These are phyloP conservation scores for Cercophora samala DNA, from an alignment of 495 filamentous ascomycete genomes.

Conservation along the genomic window DNA sequence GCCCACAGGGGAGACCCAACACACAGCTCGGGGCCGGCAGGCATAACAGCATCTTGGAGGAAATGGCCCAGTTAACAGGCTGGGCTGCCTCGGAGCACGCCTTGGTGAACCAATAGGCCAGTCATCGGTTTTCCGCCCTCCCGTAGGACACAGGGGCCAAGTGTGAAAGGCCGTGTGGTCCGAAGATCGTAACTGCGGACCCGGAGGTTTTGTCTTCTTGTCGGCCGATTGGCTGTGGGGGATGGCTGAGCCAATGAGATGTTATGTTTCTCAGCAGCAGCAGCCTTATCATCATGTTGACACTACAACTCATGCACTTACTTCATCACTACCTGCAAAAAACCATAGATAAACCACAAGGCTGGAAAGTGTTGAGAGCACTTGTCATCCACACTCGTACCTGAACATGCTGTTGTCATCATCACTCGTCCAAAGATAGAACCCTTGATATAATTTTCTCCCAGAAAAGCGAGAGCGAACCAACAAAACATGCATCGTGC, in stretches of 20 bases:
- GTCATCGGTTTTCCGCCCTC: neutral
- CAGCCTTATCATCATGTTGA: no score
- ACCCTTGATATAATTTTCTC: no score
- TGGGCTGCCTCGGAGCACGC: neutral
- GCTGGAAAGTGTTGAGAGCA: neutral
- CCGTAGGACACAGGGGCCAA: neutral
- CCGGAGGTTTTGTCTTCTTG: neutral
- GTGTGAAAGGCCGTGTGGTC: neutral
- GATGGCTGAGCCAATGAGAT: neutral
- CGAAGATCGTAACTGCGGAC: neutral
- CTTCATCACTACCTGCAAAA: no score
- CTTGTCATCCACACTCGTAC: no score
- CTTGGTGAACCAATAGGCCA: neutral
- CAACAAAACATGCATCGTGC: no score
- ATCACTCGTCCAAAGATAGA: no score
- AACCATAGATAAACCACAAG: neutral
- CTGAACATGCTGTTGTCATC: no score
- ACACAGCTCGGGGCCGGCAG: neutral
- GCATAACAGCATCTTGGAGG: neutral
- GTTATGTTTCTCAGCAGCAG: neutral
- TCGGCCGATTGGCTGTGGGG: neutral
- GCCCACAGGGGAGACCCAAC: neutral
- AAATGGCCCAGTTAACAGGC: neutral
- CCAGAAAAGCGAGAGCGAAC: no score
- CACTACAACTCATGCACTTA: no score